phyloP scores from a whole-genome alignment of 2,329 filamentous ascomycete species.

The Alternaria hordeiaustralica region DNA sequence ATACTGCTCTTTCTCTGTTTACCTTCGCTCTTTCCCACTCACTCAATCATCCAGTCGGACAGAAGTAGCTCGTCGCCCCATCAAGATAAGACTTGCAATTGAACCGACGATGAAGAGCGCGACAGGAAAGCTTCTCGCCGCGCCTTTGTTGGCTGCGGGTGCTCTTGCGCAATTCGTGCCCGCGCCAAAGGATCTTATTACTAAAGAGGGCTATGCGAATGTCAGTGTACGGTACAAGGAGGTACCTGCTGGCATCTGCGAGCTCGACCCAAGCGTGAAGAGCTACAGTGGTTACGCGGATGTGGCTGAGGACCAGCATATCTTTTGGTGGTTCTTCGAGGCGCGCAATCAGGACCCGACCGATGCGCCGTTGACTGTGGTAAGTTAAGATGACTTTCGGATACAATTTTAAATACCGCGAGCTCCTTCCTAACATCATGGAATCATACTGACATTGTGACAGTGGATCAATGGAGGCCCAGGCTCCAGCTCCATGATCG shows the following conservation, averaged over 20 bases:
- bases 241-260: conserved; percentile 61
- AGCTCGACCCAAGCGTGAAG: conserved; percentile 63
- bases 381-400: neutral
- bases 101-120: conserved; percentile 14
- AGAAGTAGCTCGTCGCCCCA: neutral
- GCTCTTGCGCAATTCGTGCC: conserved; percentile 53
- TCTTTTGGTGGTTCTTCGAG: conserved; percentile 66
- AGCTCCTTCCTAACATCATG: neutral
- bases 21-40: neutral
- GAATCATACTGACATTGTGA: neutral
- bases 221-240: conserved; percentile 66
- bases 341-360: conserved; percentile 57
- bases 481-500: conserved; percentile 64
- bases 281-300: conserved; percentile 64
- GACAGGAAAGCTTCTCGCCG: conserved; percentile 13
- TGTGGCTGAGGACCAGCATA: conserved; percentile 58
- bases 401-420: neutral
- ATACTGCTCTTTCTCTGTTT: neutral
- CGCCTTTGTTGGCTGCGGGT: conserved; percentile 27
- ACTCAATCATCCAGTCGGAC: neutral
- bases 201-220: conserved; percentile 53
- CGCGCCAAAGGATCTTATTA: conserved; percentile 53
- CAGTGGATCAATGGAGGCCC: conserved; percentile 64
- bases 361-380: conserved; percentile 62
- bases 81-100: neutral